Evolutionary conservation across 2,329 filamentous ascomycete genomes (phyloP).

Genomic region (Basipetospora sp.): DNA sequence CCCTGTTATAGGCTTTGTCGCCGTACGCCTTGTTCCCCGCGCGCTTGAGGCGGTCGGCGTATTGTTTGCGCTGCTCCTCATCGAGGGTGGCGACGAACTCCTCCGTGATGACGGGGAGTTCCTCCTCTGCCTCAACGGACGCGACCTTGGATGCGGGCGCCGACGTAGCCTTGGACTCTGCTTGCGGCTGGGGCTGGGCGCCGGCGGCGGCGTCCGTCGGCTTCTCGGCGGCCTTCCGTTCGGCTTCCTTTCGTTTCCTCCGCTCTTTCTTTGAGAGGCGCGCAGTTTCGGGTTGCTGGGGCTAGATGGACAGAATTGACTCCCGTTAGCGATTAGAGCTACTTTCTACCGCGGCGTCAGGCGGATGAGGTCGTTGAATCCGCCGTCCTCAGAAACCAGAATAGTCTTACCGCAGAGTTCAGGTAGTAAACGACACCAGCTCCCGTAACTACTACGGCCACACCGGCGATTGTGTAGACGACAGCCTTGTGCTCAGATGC

Average conservation of each 20-base stretch:
- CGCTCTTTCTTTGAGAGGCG: conserved; percentile 81
- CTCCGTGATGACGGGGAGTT: conserved; percentile 54
- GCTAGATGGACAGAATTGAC: conserved; percentile 3
- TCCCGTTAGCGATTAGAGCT: too few relatives aligned
- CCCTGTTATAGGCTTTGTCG: conserved; percentile 80
- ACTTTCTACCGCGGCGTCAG: too few relatives aligned
- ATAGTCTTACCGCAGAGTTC: conserved; percentile 41
- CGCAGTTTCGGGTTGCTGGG: conserved; percentile 26
- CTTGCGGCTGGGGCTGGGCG: conserved; percentile 14
- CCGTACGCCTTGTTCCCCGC: conserved; percentile 94
- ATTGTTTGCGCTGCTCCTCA: conserved; percentile 63
- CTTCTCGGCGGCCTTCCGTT: conserved; percentile 39
- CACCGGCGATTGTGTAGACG: conserved; percentile 90
- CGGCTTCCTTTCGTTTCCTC: conserved; percentile 71
- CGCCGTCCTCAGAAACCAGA: too few relatives aligned
- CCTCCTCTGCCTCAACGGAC: conserved; percentile 44
- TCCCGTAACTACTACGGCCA: conserved; percentile 79
- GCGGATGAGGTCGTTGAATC: too few relatives aligned
- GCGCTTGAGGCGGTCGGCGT: conserved; percentile 82
- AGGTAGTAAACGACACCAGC: conserved; percentile 91
- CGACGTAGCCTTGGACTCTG: conserved; percentile 9
- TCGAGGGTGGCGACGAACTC: conserved; percentile 35
- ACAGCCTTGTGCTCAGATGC: conserved; percentile 88
- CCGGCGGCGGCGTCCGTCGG: conserved; percentile 15
- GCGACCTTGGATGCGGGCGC: conserved; percentile 26